Conservation (phyloP, 2,329 filamentous ascomycete species). For the Penicillium sclerotiorum region DNA sequence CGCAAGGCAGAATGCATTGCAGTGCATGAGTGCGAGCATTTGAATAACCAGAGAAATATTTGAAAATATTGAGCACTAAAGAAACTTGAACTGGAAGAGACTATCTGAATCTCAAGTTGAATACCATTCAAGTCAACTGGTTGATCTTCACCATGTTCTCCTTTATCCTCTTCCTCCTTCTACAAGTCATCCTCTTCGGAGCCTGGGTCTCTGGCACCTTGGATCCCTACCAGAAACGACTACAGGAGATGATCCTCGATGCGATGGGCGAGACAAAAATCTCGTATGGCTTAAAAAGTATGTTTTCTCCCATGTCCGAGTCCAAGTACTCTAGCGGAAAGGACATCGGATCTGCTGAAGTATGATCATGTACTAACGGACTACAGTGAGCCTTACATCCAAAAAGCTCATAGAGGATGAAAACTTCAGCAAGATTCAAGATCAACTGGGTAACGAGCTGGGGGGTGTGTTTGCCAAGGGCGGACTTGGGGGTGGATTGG, state of each 20-base stretch:
- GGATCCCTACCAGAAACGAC: constrained; percentile 31
- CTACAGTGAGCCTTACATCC: constrained; percentile 24
- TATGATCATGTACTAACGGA: background rate
- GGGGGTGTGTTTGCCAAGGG: constrained; percentile 27
- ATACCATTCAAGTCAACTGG: background rate
- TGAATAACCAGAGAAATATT: too few relatives aligned
- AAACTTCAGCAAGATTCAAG: constrained; percentile 30
- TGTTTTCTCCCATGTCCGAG: too few relatives aligned
- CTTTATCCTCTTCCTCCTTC: constrained; percentile 18
- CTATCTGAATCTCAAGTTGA: too few relatives aligned
- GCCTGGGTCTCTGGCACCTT: constrained; percentile 35
- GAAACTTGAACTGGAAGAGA: background rate
- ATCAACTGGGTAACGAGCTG: constrained; percentile 25
- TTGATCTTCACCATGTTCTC: constrained; percentile 14
- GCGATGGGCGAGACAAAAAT: constrained; percentile 34
- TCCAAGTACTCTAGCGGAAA: too few relatives aligned
- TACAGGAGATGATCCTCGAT: constrained; percentile 32
- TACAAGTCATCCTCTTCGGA: constrained; percentile 17
- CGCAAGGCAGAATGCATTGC: background rate
- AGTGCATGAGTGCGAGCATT: background rate
- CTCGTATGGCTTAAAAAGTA: constrained; percentile 32
- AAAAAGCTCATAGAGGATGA: constrained; percentile 29
- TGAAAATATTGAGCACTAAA: too few relatives aligned
- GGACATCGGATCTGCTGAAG: too few relatives aligned
- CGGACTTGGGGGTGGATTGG: constrained; percentile 22